Conservation (phyloP, 345 rosid species). For the Lepidium sativum region DNA sequence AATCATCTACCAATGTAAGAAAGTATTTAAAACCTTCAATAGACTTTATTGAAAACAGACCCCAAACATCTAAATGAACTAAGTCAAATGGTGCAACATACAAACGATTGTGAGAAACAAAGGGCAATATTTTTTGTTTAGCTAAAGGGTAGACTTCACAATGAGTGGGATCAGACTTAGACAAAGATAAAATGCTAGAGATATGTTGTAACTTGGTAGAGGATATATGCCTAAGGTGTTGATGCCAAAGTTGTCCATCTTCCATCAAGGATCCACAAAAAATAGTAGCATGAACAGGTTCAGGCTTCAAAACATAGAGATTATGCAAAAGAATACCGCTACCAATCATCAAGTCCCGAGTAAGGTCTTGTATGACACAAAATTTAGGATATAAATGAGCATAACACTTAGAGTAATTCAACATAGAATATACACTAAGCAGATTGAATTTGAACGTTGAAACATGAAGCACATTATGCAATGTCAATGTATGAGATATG, state of each 20-base stretch:
- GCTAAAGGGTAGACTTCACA: not conserved
- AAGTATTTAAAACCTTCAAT: not conserved
- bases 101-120: not conserved
- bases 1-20: not conserved
- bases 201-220: no score
- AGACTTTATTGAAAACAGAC: not conserved
- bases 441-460: not conserved
- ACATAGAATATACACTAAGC: not conserved
- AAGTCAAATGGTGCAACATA: not conserved
- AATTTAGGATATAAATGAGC: not conserved
- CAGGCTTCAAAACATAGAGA: not conserved
- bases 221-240: not conserved
- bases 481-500: not conserved
- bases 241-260: not conserved
- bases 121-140: not conserved
- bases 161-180: not conserved
- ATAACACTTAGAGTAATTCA: not conserved
- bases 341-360: not conserved
- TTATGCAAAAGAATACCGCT: not conserved
- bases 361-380: not conserved
- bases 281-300: not conserved
- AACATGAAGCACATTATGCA: not conserved
- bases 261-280: not conserved
- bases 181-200: no score
- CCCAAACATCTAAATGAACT: not conserved